Percentiles rank a stretch among this genome's conserved stretches.
Conservation (phyloP, 1,284 basidiomycete genomes). For the Ustilago crameri region DNA sequence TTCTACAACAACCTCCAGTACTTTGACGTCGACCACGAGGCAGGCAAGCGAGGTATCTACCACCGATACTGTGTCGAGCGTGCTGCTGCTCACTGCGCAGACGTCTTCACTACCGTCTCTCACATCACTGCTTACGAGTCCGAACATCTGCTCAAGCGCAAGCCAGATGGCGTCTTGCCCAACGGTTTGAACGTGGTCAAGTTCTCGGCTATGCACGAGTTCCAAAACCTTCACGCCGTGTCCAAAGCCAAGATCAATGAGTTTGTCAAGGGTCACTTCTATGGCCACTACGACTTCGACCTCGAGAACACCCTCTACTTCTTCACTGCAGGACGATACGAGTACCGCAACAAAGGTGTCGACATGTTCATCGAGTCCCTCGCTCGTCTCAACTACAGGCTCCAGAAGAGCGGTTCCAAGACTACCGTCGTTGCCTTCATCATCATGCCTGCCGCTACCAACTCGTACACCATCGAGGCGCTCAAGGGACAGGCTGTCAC, state of each 20-base stretch:
- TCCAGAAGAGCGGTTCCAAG: slow-evolving; percentile 82
- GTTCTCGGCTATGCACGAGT: slow-evolving; percentile 93
- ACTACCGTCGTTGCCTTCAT: slow-evolving; percentile 95
- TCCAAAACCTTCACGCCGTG: slow-evolving; percentile 93
- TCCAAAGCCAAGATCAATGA: slow-evolving; percentile 97
- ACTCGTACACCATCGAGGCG: slow-evolving; percentile 96
- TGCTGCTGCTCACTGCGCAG: slow-evolving; percentile 90
- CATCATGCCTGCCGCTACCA: slow-evolving; percentile 95
- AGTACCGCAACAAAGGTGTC: slow-evolving; percentile 98
- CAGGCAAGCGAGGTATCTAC: slow-evolving; percentile 94
- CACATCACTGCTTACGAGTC: slow-evolving; percentile 93
- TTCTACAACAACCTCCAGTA: slow-evolving; percentile 99
- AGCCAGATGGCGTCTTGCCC: slow-evolving; percentile 94
- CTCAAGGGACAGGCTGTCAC: slow-evolving; percentile 98
- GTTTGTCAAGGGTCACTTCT: slow-evolving; percentile 96
- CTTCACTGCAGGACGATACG: slow-evolving; percentile 98
- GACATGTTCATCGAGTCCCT: slow-evolving; percentile 99
- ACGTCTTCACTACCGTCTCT: slow-evolving; percentile 97
- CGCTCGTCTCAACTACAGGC: slow-evolving; percentile 80
- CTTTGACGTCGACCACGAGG: slow-evolving; percentile 99
- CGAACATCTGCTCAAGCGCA: slow-evolving; percentile 95
- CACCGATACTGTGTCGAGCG: slow-evolving; percentile 95
- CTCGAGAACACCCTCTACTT: slow-evolving; percentile 96
- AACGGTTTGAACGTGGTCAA: slow-evolving; percentile 98
- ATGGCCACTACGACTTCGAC: slow-evolving; percentile 95